Percentiles rank a stretch among this genome's conserved stretches.
These are phyloP conservation scores for Saururus chinensis DNA, from an alignment of 164 flowering plant genomes.

Conservation along the genomic window DNA sequence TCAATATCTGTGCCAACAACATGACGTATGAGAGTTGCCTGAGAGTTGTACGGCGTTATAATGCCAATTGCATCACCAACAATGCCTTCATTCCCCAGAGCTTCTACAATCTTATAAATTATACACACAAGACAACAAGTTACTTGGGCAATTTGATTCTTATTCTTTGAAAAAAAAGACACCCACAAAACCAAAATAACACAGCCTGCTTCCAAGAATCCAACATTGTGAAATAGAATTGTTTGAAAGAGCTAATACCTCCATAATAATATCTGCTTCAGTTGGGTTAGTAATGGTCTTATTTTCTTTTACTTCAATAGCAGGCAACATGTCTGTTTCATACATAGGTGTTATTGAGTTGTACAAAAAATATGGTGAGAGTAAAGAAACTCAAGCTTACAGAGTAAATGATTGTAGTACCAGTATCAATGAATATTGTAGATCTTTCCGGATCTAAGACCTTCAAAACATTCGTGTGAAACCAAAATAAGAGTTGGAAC, in stretches of 20 bases:
- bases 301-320: conserved; percentile 54
- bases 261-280: conserved; percentile 62
- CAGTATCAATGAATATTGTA: conserved; percentile 77
- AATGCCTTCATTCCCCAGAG: conserved; percentile 45
- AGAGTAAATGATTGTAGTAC: conserved; percentile 18
- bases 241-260: conserved; percentile 28
- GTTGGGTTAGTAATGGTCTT: conserved; percentile 65
- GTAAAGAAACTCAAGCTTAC: neutral
- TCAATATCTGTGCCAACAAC: conserved; percentile 49
- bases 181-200: neutral
- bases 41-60: conserved; percentile 91
- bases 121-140: neutral
- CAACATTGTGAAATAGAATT: no score
- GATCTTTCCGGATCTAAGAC: conserved; percentile 58
- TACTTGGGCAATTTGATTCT: neutral
- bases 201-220: neutral
- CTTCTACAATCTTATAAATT: conserved; percentile 35
- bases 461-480: conserved; percentile 22
- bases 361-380: neutral
- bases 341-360: conserved; percentile 1
- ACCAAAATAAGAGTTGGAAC: neutral
- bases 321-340: conserved; percentile 58
- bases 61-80: conserved; percentile 67
- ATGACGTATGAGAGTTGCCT: conserved; percentile 53
- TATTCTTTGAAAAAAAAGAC: no score